These are phyloP conservation scores for Didymella pinodella DNA, from an alignment of 2,329 filamentous ascomycete genomes.

Conservation along the genomic window DNA sequence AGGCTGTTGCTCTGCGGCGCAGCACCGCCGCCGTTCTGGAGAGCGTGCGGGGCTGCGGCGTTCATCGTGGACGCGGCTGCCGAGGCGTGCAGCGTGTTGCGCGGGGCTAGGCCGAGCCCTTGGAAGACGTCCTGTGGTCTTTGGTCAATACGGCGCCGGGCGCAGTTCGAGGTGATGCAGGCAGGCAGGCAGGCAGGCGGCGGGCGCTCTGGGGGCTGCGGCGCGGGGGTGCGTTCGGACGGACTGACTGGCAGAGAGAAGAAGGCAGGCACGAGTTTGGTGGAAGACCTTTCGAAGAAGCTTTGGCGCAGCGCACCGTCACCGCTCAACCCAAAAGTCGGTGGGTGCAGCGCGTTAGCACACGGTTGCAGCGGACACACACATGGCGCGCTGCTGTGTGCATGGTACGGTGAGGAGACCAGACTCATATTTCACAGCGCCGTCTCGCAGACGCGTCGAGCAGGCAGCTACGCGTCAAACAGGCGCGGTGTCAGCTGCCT, in stretches of 20 bases:
- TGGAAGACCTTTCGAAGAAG: conserved; percentile 15
- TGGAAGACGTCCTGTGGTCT: conserved; percentile 13
- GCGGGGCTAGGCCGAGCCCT: conserved; percentile 19
- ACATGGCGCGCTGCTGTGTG: conserved; percentile 18
- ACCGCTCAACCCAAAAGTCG: conserved; percentile 19
- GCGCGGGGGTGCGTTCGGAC: conserved; percentile 9
- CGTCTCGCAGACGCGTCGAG: conserved; percentile 22
- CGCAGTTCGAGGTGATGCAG: conserved; percentile 5
- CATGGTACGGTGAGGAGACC: conserved; percentile 16
- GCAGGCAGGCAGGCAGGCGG: not conserved
- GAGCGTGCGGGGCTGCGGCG: conserved; percentile 40
- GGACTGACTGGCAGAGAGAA: conserved; percentile 20
- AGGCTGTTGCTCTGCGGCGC: conserved; percentile 30
- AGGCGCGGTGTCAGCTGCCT: conserved; percentile 28
- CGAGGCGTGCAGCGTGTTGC: conserved; percentile 10
- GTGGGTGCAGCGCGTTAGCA: conserved; percentile 21
- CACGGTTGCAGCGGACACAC: conserved; percentile 16
- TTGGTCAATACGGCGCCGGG: conserved; percentile 7
- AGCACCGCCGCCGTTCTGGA: conserved; percentile 32
- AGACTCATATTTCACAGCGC: conserved; percentile 16
- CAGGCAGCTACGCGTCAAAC: conserved; percentile 20
- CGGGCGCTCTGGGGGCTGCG: conserved; percentile 2
- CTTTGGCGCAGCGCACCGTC: conserved; percentile 18
- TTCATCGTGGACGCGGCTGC: conserved; percentile 43
- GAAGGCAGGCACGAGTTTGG: conserved; percentile 12